phyloP scores from a whole-genome alignment of 1,284 basidiomycete species.

The Abortiporus biennis region DNA sequence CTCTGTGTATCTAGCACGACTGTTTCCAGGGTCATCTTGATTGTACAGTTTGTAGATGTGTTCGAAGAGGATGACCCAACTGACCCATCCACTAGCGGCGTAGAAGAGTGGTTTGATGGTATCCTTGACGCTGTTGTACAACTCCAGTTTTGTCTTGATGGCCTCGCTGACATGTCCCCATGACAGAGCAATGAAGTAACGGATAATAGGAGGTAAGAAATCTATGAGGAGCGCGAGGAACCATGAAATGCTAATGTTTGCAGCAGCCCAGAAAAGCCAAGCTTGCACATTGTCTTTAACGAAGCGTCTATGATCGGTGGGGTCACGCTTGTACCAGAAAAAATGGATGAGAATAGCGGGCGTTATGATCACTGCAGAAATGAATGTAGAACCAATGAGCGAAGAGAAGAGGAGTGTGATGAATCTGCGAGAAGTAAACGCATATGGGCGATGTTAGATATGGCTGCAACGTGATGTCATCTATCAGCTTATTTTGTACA shows the following conservation, averaged over 20 bases:
- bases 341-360: constrained; percentile 60
- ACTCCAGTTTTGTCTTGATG: constrained; percentile 59
- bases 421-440: constrained; percentile 34
- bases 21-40: constrained; percentile 30
- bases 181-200: constrained; percentile 44
- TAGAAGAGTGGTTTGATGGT: constrained; percentile 66
- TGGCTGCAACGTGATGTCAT: no score
- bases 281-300: constrained; percentile 64
- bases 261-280: constrained; percentile 76
- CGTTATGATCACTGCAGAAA: constrained; percentile 52
- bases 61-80: constrained; percentile 65
- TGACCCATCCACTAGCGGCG: constrained; percentile 57
- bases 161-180: constrained; percentile 74
- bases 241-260: constrained; percentile 72
- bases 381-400: constrained; percentile 61
- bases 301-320: constrained; percentile 48
- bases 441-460: no score
- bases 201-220: constrained; percentile 49
- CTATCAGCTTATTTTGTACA: no score
- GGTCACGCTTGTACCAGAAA: constrained; percentile 59
- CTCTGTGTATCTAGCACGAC: constrained; percentile 51
- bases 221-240: constrained; percentile 66
- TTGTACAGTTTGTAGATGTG: constrained; percentile 55
- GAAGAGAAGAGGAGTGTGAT: constrained; percentile 62
- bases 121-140: constrained; percentile 63